Conservation (phyloP, 163 green algal genomes). For the Scenedesmus sp. region DNA sequence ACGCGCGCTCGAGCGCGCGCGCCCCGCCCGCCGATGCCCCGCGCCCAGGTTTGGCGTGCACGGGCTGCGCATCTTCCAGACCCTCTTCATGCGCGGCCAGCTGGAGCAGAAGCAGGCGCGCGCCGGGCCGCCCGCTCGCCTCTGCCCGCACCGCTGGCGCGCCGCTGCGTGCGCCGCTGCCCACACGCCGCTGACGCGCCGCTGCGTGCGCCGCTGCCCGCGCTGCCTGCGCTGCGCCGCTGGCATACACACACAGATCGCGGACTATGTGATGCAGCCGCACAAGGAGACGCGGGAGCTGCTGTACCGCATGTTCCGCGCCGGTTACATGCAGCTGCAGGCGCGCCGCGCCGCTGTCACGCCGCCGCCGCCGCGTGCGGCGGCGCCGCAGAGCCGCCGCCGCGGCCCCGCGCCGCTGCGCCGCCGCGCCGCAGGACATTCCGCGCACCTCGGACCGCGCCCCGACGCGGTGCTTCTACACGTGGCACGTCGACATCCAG, state of each 20-base stretch:
- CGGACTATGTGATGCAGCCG: constrained; percentile 67
- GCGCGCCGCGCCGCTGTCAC: neutral
- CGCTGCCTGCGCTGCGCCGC: constrained; percentile 62
- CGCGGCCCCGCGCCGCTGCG: neutral
- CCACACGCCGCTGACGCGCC: too few relatives aligned
- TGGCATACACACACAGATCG: constrained; percentile 73
- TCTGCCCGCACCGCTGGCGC: too few relatives aligned
- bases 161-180: too few relatives aligned
- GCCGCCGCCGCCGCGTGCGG: neutral
- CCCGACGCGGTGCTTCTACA: constrained; percentile 86
- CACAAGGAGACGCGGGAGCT: constrained; percentile 79
- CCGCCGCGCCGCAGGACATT: constrained; percentile 75
- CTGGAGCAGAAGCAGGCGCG: constrained; percentile 92
- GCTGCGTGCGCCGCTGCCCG: too few relatives aligned
- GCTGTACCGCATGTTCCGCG: constrained; percentile 71
- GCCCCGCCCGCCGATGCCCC: too few relatives aligned
- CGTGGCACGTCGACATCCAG: constrained; percentile 66
- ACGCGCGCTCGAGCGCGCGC: too few relatives aligned
- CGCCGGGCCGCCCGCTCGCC: too few relatives aligned
- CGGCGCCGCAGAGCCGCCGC: too few relatives aligned
- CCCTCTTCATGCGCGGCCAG: constrained; percentile 66
- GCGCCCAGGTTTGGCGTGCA: constrained; percentile 57
- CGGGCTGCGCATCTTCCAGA: constrained; percentile 77
- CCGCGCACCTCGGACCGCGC: constrained; percentile 81
- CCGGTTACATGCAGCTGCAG: constrained; percentile 42